These are phyloP conservation scores for Omphalea diandra DNA, from an alignment of 441 rosid species.

Conservation along the genomic window DNA sequence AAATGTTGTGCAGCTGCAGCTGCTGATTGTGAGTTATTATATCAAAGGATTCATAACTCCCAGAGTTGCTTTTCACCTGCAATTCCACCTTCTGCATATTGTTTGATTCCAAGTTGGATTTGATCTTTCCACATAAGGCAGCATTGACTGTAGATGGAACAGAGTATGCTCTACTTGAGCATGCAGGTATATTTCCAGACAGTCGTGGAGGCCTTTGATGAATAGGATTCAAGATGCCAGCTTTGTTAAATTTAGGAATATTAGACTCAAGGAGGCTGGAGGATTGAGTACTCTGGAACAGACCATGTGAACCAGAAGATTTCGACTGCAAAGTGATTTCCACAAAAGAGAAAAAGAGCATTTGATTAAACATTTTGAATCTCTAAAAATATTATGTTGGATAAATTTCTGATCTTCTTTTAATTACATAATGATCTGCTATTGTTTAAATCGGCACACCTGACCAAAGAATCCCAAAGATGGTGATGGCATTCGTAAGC, in stretches of 20 bases:
- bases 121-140: slow-evolving; percentile 34
- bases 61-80: slow-evolving; percentile 23
- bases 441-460: slow-evolving; percentile 41
- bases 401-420: not conserved
- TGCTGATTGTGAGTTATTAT: slow-evolving; percentile 22
- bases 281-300: slow-evolving; percentile 38
- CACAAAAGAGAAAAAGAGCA: slow-evolving; percentile 4
- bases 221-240: slow-evolving; percentile 32
- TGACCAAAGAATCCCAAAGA: slow-evolving; percentile 78
- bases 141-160: slow-evolving; percentile 27
- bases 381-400: not conserved
- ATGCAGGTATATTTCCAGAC: slow-evolving; percentile 26
- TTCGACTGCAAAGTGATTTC: slow-evolving; percentile 56
- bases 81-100: slow-evolving; percentile 26
- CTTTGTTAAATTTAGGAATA: slow-evolving; percentile 31
- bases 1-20: slow-evolving; percentile 30
- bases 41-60: slow-evolving; percentile 32
- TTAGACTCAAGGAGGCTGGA: slow-evolving; percentile 33
- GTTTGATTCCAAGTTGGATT: slow-evolving; percentile 25
- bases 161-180: slow-evolving; percentile 27
- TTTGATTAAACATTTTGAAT: not conserved
- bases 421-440: not conserved
- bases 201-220: slow-evolving; percentile 33
- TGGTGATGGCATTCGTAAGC: slow-evolving; percentile 90
- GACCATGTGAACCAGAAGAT: slow-evolving; percentile 39